Evolutionary conservation across 305 asterid genomes (phyloP).

Genomic region (Plantago lanceolata): DNA sequence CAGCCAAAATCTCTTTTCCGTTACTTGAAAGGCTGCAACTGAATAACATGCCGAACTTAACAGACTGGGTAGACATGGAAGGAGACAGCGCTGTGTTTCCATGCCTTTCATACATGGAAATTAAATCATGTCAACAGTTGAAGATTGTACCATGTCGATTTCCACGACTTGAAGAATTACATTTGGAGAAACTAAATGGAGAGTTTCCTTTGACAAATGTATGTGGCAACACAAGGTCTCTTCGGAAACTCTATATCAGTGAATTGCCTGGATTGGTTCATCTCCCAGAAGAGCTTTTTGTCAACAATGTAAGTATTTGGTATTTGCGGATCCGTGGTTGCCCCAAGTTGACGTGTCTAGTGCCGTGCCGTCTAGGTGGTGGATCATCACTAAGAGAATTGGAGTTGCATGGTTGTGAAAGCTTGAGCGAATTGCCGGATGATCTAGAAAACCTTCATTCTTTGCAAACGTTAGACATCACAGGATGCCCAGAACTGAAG

Average conservation of each 20-base stretch:
- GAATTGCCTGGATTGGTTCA: no score
- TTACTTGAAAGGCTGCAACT: conserved; percentile 12
- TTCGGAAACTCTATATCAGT: background rate
- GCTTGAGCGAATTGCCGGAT: background rate
- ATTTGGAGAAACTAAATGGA: background rate
- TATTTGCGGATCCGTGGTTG: no score
- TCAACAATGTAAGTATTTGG: no score
- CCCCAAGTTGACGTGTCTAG: no score
- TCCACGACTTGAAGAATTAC: background rate
- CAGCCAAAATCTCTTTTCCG: conserved; percentile 10
- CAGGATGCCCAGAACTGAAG: background rate
- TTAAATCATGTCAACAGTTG: background rate
- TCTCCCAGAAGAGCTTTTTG: no score
- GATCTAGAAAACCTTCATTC: background rate
- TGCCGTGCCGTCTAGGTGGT: no score
- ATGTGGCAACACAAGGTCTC: background rate
- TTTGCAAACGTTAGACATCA: background rate
- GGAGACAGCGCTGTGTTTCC: background rate
- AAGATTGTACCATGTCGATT: background rate
- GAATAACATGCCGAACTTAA: conserved; percentile 19
- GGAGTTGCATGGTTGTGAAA: background rate
- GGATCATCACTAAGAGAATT: background rate
- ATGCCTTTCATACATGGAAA: background rate
- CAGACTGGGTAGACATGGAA: conserved; percentile 17
- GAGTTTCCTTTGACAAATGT: background rate